These are phyloP conservation scores for Rhizopogon roseolus DNA, from an alignment of 768 basidiomycete species.

Conservation along the genomic window DNA sequence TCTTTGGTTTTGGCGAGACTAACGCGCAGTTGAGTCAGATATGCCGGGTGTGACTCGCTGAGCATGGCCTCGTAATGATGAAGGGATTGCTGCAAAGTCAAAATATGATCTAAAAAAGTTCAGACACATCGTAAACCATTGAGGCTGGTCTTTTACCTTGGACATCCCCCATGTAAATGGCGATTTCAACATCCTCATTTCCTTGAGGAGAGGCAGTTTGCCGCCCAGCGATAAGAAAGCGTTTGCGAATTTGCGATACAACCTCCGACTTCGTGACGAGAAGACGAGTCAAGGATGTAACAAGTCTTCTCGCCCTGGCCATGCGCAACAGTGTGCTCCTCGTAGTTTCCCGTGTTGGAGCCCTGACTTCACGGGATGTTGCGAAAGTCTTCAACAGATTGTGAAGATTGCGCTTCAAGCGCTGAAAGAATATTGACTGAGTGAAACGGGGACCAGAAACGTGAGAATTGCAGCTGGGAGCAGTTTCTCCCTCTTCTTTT, in stretches of 20 bases:
- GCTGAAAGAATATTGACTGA: slow-evolving; percentile 28
- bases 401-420: slow-evolving; percentile 28
- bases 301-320: slow-evolving; percentile 70
- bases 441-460: slow-evolving; percentile 20
- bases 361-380: slow-evolving; percentile 6
- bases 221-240: slow-evolving; percentile 36
- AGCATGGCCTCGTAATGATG: slow-evolving; percentile 85
- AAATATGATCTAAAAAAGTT: slow-evolving; percentile 69
- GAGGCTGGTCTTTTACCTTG: slow-evolving; percentile 55
- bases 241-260: slow-evolving; percentile 71
- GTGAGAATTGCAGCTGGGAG: slow-evolving; percentile 3
- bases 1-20: slow-evolving; percentile 54
- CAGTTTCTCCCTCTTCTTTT: neutral
- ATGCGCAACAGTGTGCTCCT: slow-evolving; percentile 65
- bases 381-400: neutral
- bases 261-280: slow-evolving; percentile 82
- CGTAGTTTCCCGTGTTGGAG: slow-evolving; percentile 33
- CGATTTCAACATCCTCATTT: slow-evolving; percentile 62
- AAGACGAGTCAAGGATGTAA: slow-evolving; percentile 72
- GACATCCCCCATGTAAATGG: slow-evolving; percentile 87
- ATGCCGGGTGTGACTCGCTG: slow-evolving; percentile 82
- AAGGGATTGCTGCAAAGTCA: slow-evolving; percentile 81
- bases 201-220: slow-evolving; percentile 28
- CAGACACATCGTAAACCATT: neutral
- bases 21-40: slow-evolving; percentile 71